Evolutionary conservation across 208 protist species (phyloP), one percentile per base, ranked within the genome.

Genomic region (Lotmaria passim): DNA sequence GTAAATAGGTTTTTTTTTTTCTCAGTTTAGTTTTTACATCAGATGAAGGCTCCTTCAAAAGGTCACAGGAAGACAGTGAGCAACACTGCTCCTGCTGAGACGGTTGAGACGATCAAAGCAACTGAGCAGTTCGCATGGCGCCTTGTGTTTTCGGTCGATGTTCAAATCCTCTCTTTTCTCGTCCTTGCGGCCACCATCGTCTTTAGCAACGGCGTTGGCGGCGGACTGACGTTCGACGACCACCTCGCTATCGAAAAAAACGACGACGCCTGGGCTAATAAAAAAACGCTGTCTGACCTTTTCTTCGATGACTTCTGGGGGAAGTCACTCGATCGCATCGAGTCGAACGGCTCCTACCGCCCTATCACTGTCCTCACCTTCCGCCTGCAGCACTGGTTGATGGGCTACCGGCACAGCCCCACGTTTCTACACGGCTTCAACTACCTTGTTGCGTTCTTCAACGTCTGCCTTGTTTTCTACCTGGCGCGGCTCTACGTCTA

Each of bases 281-380:
- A 69, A 23, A 44, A 23, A 7, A 51, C 79, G 15, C 44, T 85
- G 7, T 51, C 48, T 14, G 60, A 70, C 56, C 51, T 90, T 12
- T 87, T 89, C 57, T 73, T 69, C 53, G 52, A 86, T 39, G 84
- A 93, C 69, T 93, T 90, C 72, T 93, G 87, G 87, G 87, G 87
- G 2, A 73, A 81, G 46, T 2, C 30, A 5, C 73, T 94, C 19
- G 43, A 71, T 24, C 30, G 59, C 2, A 44, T 83, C 15, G 66
- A 71, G 33, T 84, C 86, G 7, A 86, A 89, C 55, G 52, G 75
- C 7, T 93, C 87, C 2, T 89, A 85, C 56, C 75, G 87, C 8
- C 87, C 87, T 8, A 46, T 90, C n/a, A 79, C 70, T 5, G 72
- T 89, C 26, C 58, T 90, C n/a, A 83, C 82, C 52, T 93, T 89